Conservation (phyloP, 306 rosid species). For the Carpinus viminea region DNA sequence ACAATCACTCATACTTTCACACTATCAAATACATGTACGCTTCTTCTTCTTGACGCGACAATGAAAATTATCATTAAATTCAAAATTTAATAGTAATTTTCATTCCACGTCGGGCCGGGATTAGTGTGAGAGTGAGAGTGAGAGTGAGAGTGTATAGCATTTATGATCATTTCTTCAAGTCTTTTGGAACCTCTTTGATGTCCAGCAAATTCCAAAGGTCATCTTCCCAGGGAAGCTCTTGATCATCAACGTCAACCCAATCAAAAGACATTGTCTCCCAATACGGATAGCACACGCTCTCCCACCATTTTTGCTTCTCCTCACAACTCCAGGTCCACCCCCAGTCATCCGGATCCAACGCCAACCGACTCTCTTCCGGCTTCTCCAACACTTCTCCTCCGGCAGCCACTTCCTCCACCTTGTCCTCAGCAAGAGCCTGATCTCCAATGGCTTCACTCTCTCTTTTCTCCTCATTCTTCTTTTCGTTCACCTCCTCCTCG, state of each 20-base stretch:
- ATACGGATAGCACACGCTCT: background rate
- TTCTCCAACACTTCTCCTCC: background rate
- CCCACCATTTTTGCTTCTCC: background rate
- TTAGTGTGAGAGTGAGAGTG: too few relatives aligned
- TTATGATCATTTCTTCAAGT: background rate
- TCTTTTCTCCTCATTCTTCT: background rate
- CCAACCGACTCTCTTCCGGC: background rate
- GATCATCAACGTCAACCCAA: background rate
- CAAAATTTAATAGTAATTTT: too few relatives aligned
- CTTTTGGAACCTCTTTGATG: background rate
- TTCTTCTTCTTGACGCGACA: too few relatives aligned
- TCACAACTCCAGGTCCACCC: background rate
- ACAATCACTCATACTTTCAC: too few relatives aligned
- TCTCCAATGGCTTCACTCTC: background rate
- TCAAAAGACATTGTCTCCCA: slow-evolving; percentile 3
- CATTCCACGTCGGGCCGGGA: too few relatives aligned
- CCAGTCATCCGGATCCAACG: background rate
- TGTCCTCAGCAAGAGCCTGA: too few relatives aligned
- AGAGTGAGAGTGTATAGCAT: too few relatives aligned
- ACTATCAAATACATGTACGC: too few relatives aligned
- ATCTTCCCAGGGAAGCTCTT: slow-evolving; percentile 1
- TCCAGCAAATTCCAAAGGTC: background rate
- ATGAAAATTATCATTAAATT: too few relatives aligned
- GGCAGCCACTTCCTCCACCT: background rate
- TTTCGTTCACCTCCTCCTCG: background rate